Base-by-base conservation (phyloP, 306 rosid species). In the Malus sieversii region DNA sequence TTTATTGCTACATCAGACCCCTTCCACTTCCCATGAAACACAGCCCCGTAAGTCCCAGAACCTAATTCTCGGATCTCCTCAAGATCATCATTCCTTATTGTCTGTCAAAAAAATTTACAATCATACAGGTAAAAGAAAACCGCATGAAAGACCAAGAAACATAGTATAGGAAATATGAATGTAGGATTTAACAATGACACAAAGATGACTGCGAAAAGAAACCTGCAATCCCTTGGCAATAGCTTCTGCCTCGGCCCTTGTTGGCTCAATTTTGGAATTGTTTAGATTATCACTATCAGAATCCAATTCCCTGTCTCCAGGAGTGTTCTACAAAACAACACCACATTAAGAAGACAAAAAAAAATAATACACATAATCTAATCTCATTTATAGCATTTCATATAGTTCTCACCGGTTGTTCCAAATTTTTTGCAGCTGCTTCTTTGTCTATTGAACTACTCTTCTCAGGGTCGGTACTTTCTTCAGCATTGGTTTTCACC, bases 51-150 rank as follows among this genome's bases (percentile, higher is more conserved):
- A 52, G 99, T 96, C 86, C 99, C 99, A 80, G 98, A 87, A 68
- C 99, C 99, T 58, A 96, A 84, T 83, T 92, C 98, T 6, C 99
- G 94, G 76, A 92, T 90, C 88, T 96, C 99, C 86, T 92, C 99
- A 75, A 96, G 84, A 89, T 96, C 99, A 73, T 89, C 97, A 75
- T 90, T 96, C 79, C 70, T 96, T 75, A 96, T 96, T 46, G 97
- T 89, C 99, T 96, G 86, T 75, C 71, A 76, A 78, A 80, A 77
- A 15, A 18, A 32, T 68, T 35, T 35, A 73, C 68, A 67, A 60
- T 72, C 66, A 69, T 6, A 73, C 72, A 58, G 72, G 81, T 79
- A 83, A 80, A 73, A 64, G 22, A 12, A 76, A 63, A 52, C 48
- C 2, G 48, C 38, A 72, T 23, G 35, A 55, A 45, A 74, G 57